phyloP scores from a whole-genome alignment of 176 grass and related monocot genomes.

The Aegilops bicornis region DNA sequence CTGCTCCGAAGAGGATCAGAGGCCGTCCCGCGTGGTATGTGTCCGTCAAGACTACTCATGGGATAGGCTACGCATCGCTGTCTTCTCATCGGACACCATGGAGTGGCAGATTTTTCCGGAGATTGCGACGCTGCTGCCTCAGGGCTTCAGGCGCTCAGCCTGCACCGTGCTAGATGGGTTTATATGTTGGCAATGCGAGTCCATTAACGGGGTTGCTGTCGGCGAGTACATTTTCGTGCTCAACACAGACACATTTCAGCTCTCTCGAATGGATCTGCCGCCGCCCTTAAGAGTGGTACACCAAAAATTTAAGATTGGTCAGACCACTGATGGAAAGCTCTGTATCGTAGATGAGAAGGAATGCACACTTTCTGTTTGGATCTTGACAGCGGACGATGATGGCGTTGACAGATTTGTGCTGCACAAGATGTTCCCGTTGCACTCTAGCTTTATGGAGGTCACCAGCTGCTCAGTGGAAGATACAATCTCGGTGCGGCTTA shows the following conservation, averaged over 20 bases:
- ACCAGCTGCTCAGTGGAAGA: background rate
- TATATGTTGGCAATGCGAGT: background rate
- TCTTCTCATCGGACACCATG: conserved; percentile 18
- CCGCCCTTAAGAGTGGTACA: background rate
- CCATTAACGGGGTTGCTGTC: background rate
- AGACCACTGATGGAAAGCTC: background rate
- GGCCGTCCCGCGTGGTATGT: conserved; percentile 7
- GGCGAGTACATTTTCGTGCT: background rate
- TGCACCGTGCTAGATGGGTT: background rate
- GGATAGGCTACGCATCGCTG: background rate
- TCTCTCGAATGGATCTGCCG: background rate
- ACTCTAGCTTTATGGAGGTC: background rate
- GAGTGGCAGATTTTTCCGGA: background rate
- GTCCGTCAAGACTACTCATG: background rate
- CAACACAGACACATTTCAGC: background rate
- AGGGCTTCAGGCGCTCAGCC: background rate
- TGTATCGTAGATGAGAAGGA: background rate
- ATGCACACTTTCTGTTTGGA: background rate
- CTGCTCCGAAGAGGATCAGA: background rate
- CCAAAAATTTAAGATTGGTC: background rate
- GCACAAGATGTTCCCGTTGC: background rate
- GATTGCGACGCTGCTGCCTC: background rate
- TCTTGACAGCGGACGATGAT: background rate
- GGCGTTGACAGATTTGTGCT: background rate
- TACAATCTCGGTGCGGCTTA: background rate